phyloP scores from a whole-genome alignment of 345 rosid species.

The Mallotus nudiflorus region DNA sequence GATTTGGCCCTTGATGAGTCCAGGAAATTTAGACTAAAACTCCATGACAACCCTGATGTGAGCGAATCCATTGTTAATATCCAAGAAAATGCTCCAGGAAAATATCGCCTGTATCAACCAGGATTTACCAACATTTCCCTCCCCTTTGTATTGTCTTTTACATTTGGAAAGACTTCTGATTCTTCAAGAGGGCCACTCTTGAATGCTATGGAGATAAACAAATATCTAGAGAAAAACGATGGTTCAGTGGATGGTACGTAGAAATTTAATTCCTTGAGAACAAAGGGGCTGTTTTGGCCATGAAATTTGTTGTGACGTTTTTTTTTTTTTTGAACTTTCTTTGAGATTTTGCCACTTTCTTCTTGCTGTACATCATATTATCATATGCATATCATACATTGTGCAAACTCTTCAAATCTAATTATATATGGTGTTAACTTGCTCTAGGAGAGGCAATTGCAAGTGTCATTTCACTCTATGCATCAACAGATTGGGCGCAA shows the following conservation, averaged over 20 bases:
- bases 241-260: conserved; percentile 81
- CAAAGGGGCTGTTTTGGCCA: background rate
- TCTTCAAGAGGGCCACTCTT: conserved; percentile 88
- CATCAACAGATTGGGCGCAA: conserved; percentile 74
- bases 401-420: conserved; percentile 5
- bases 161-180: conserved; percentile 74
- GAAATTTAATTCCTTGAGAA: conserved; percentile 10
- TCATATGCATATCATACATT: conserved; percentile 3
- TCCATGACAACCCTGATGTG: conserved; percentile 66
- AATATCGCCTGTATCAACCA: conserved; percentile 75
- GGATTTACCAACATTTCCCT: conserved; percentile 73
- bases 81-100: conserved; percentile 85
- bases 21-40: conserved; percentile 82
- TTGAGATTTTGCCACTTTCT: conserved; percentile 4
- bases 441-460: conserved; percentile 63
- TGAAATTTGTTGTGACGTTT: conserved; percentile 5
- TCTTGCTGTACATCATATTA: background rate
- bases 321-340: background rate
- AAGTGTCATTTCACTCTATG: conserved; percentile 46
- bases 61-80: conserved; percentile 83
- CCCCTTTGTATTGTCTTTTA: conserved; percentile 84
- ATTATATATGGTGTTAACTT: conserved; percentile 19
- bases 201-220: conserved; percentile 91
- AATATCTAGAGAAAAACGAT: conserved; percentile 64
- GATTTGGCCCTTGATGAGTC: conserved; percentile 63